Conservation (phyloP, 2,329 filamentous ascomycete genomes). For the Hirsutella rhossiliensis region DNA sequence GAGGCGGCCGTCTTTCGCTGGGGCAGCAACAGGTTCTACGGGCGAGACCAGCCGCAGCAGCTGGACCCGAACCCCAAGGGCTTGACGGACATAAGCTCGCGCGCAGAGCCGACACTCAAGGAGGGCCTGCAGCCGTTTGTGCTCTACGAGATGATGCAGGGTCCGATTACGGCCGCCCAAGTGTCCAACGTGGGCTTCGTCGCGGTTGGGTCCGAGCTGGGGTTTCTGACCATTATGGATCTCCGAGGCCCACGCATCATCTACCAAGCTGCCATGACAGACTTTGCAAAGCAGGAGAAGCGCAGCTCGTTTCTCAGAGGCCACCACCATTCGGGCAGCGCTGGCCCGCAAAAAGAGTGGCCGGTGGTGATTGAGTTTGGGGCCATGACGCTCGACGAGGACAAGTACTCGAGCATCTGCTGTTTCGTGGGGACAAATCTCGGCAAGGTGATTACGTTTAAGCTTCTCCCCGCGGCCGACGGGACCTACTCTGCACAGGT, state of each 20-base stretch:
- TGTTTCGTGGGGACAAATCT: constrained; percentile 83
- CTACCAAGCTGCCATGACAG: constrained; percentile 57
- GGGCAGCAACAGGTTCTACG: constrained; percentile 66
- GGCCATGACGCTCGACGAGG: constrained; percentile 85
- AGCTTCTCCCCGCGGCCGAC: constrained; percentile 65
- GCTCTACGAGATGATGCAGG: constrained; percentile 73
- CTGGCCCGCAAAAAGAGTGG: constrained; percentile 50
- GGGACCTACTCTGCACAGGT: constrained; percentile 57
- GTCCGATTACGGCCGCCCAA: constrained; percentile 65
- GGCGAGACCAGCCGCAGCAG: constrained; percentile 41
- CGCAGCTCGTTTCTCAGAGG: constrained; percentile 56
- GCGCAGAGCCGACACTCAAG: constrained; percentile 60
- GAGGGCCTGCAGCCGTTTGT: constrained; percentile 72
- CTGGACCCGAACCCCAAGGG: constrained; percentile 52
- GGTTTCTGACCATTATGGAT: constrained; percentile 72
- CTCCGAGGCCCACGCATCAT: constrained; percentile 79
- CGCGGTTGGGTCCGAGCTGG: constrained; percentile 73
- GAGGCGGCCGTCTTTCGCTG: constrained; percentile 81
- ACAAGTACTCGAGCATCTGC: constrained; percentile 87
- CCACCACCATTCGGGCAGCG: constrained; percentile 13
- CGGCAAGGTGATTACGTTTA: constrained; percentile 81
- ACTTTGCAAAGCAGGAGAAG: constrained; percentile 68
- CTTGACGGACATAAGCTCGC: constrained; percentile 60
- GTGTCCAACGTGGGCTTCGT: constrained; percentile 92
- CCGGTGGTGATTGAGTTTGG: constrained; percentile 79